Base-by-base conservation (phyloP, 768 basidiomycete genomes). In the Suillus ampliporus region DNA sequence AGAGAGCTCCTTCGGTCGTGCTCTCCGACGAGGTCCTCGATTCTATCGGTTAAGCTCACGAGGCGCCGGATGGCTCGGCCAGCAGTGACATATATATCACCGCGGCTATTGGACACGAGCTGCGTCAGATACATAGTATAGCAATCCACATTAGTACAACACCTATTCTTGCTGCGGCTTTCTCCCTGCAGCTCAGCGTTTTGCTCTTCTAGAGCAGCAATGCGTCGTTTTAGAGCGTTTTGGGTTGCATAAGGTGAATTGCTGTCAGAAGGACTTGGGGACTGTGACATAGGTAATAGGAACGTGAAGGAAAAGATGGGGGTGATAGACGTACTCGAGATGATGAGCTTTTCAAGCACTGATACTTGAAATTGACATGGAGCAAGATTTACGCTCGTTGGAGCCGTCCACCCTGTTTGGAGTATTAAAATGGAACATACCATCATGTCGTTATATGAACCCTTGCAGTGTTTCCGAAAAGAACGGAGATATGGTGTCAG, bases 31-130 rank as follows among this genome's bases (percentile, higher is more conserved):
- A 68, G 15, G 5, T 65, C 51, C 2, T 47, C 23, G 1, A 68
- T 19, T 7, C 40, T 59, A 21, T 61, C 53, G 0, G 35, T 21
- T 0, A 68, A 57, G 52, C 52, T 58, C 0, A 68, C 64, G 1
- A 68, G 68, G 41, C 64, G n/a, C 5, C 26, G 57, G 4, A 68
- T 61, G 5, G 21, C 61, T 6, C 57, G 50, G 21, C 66, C 66
- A 21, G 64, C 59, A 17, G 38, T n/a, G 0, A 58, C 1, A 11
- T 61, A 59, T 4, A 58, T 57, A 48, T 64, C 57, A 7, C 31
- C 1, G 17, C 26, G 15, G 7, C 67, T 67, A 26, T 17, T 11
- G 23, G 5, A 15, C 44, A 44, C 3, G 11, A 44, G 44, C 11
- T 10, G 11, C n/a, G 5, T 44, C 44, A 44, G n/a, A 44, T 44